phyloP scores from a whole-genome alignment of 495 filamentous ascomycete genomes.

The Talaromyces trachyspermus region DNA sequence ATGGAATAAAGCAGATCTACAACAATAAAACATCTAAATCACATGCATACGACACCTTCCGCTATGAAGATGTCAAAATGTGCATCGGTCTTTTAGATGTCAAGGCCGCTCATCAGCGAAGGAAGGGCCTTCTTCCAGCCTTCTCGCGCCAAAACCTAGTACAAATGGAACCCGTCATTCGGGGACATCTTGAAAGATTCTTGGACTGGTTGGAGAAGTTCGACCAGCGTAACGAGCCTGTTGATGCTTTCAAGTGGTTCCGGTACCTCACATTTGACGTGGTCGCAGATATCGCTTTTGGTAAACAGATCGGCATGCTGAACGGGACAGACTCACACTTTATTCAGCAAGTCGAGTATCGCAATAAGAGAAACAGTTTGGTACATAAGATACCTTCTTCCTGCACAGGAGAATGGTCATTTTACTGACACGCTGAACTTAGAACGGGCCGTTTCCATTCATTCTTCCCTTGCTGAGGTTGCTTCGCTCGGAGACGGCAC shows the following conservation, averaged over 20 bases:
- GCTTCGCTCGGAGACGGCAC: neutral
- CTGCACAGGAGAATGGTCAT: too few species aligned
- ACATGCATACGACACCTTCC: neutral
- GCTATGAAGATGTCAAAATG: neutral
- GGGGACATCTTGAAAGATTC: neutral
- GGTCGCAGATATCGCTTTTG: neutral
- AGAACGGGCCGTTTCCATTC: neutral
- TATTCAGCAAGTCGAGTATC: neutral
- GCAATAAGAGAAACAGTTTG: neutral
- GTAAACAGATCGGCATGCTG: neutral
- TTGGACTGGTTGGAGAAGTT: neutral
- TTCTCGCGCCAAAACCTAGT: neutral
- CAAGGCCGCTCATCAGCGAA: neutral
- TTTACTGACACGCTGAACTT: neutral
- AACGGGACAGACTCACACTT: neutral
- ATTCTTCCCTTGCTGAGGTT: neutral
- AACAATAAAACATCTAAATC: neutral
- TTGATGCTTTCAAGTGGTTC: neutral
- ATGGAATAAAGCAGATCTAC: neutral
- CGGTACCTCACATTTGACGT: neutral
- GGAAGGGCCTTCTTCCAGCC: neutral
- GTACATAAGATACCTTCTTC: neutral
- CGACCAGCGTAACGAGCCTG: neutral
- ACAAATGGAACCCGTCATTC: neutral
- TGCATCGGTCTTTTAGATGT: neutral